Evolutionary conservation across 139 green algal species (phyloP).

Genomic region (Tetraselmis striata): DNA sequence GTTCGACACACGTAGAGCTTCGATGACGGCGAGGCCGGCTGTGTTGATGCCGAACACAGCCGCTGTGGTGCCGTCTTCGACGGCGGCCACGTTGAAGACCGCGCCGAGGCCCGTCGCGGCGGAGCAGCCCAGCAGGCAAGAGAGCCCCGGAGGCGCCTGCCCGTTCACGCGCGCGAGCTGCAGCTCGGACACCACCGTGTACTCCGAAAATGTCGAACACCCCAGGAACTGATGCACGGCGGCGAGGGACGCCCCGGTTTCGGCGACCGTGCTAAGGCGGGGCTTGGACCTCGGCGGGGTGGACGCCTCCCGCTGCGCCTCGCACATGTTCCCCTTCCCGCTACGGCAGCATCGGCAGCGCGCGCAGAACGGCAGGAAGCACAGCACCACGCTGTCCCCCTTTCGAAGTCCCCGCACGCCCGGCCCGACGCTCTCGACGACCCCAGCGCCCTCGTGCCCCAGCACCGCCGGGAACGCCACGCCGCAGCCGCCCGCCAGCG

Average conservation of each 20-base stretch:
- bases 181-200: slow-evolving; percentile 34
- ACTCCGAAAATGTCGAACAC: slow-evolving; percentile 50
- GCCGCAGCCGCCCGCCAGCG: slow-evolving; percentile 42
- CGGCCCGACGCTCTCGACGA: slow-evolving; percentile 43
- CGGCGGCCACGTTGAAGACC: slow-evolving; percentile 48
- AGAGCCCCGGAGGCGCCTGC: slow-evolving; percentile 30
- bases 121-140: slow-evolving; percentile 28
- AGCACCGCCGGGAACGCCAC: slow-evolving; percentile 48
- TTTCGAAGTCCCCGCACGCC: slow-evolving; percentile 39
- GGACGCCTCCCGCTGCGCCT: no score
- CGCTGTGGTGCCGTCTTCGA: slow-evolving; percentile 35
- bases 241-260: slow-evolving; percentile 31
- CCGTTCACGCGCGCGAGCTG: slow-evolving; percentile 8
- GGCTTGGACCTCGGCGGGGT: no score
- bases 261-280: slow-evolving; percentile 44
- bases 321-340: slow-evolving; percentile 54
- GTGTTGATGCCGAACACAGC: slow-evolving; percentile 19
- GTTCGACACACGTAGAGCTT: slow-evolving; percentile 43
- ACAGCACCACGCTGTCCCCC: slow-evolving; percentile 42
- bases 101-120: slow-evolving; percentile 41
- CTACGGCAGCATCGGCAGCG: slow-evolving; percentile 48
- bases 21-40: slow-evolving; percentile 26
- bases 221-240: slow-evolving; percentile 59
- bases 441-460: slow-evolving; percentile 41
- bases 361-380: slow-evolving; percentile 25